Evolutionary conservation across 805 yeast species (phyloP), one percentile per base, ranked within the genome.

Genomic region (Candida germanica): DNA sequence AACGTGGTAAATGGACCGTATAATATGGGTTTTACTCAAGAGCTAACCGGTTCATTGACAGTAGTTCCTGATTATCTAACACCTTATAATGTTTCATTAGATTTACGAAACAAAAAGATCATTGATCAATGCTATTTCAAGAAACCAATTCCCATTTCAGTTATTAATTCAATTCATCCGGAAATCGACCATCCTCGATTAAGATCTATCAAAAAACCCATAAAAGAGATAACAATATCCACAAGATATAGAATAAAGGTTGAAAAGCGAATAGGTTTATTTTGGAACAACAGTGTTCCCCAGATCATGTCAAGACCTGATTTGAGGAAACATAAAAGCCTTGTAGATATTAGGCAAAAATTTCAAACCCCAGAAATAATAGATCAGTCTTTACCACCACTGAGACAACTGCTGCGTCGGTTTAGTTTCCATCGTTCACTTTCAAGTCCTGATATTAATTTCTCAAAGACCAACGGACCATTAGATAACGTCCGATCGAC

Each of bases 1-100:
- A 47, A 52, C 27, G 18, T 39, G 21, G 57, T 58, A 6, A 59
- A 61, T 41, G 64, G 62, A 0, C 57, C 58, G 0, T 51, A 46
- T 35, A 25, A 26, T 8, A 40, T 56, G 46, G 43, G 50, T 33
- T 55, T 39, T 31, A 31, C 51, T 10, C 20, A 40, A 5, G 14
- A 12, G 6, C n/a, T n/a, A n/a, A n/a, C n/a, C n/a, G n/a, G n/a
- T n/a, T n/a, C n/a, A n/a, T n/a, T n/a, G n/a, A 19, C 26, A 26
- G 18, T 31, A 13, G 35, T 41, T 14, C 62, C 64, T 2, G 24
- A 25, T 6, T 5, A 16, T 3, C 34, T 54, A 13, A 32, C 29
- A 23, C 58, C 61, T 4, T 52, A 36, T 33, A 47, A 51, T 39
- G 36, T 54, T 1, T 33, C 41, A 4, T 19, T 49, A 11, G 31